Evolutionary conservation across 1,284 basidiomycete genomes (phyloP).

Genomic region (Malassezia brasiliensis): DNA sequence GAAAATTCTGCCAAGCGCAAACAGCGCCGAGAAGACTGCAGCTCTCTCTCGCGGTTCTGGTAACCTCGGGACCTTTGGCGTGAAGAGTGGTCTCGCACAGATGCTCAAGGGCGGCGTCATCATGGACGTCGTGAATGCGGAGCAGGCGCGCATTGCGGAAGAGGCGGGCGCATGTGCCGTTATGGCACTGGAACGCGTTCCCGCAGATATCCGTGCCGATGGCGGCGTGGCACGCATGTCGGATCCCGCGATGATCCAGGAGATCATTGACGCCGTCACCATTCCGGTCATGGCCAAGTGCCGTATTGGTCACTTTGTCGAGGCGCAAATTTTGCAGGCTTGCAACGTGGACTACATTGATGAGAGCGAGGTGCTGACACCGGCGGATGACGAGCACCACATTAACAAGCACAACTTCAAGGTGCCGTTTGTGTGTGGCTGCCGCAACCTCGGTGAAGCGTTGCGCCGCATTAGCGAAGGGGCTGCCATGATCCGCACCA

Average conservation of each 20-base stretch:
- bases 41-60: constrained; percentile 49
- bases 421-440: constrained; percentile 59
- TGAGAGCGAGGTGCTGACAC: constrained; percentile 82
- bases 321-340: constrained; percentile 71
- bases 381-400: constrained; percentile 60
- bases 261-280: constrained; percentile 62
- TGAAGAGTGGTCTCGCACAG: constrained; percentile 61
- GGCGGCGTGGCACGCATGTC: constrained; percentile 48
- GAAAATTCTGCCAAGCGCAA: constrained; percentile 39
- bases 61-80: constrained; percentile 73
- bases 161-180: constrained; percentile 96
- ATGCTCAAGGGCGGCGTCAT: constrained; percentile 51
- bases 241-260: constrained; percentile 89
- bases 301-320: constrained; percentile 84
- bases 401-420: constrained; percentile 58
- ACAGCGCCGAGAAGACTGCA: constrained; percentile 33
- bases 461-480: constrained; percentile 93
- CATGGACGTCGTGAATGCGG: constrained; percentile 59
- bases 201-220: constrained; percentile 67
- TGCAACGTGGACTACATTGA: constrained; percentile 98
- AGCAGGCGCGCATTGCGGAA: constrained; percentile 89
- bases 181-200: constrained; percentile 79
- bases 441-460: constrained; percentile 65
- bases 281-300: constrained; percentile 67
- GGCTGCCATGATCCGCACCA: constrained; percentile 51